Percentiles rank a stretch among this genome's conserved stretches.
Conservation (phyloP, 1,139 yeast genomes). For the Blastobotrys niveus region DNA sequence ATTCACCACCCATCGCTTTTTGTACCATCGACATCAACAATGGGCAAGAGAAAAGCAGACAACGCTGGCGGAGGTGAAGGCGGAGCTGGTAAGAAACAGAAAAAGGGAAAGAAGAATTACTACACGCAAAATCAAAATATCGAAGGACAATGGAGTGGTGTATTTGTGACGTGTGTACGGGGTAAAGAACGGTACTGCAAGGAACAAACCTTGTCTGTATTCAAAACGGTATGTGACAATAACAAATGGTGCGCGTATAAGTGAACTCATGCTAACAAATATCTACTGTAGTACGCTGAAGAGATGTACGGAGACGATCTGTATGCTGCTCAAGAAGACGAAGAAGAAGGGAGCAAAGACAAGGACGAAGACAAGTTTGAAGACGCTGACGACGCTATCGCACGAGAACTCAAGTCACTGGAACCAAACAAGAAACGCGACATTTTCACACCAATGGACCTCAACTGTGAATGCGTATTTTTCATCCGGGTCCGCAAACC, state of each 20-base stretch:
- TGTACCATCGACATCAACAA: too few species aligned
- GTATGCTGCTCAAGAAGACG: conserved; percentile 33
- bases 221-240: conserved; percentile 43
- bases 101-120: conserved; percentile 8
- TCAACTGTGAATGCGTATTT: conserved; percentile 76
- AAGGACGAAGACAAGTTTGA: conserved; percentile 40
- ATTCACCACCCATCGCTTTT: too few species aligned
- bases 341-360: conserved; percentile 33
- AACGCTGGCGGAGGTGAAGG: not conserved
- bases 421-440: conserved; percentile 39
- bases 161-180: conserved; percentile 80
- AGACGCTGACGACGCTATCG: conserved; percentile 65
- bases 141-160: conserved; percentile 79
- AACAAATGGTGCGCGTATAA: not conserved
- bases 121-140: conserved; percentile 25
- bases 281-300: conserved; percentile 32
- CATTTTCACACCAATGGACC: conserved; percentile 53
- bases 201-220: conserved; percentile 60
- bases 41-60: conserved; percentile 10
- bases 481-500: conserved; percentile 79
- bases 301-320: conserved; percentile 31
- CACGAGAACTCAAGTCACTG: conserved; percentile 59
- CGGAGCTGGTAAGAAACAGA: not conserved
- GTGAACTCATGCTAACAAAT: conserved; percentile 10
- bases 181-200: conserved; percentile 71